A percentile compares a stretch with the other conserved stretches of the same genome.
These are phyloP conservation scores for Lobosporangium transversale DNA, from an alignment of 192 early-diverging fungal species.

Conservation along the genomic window DNA sequence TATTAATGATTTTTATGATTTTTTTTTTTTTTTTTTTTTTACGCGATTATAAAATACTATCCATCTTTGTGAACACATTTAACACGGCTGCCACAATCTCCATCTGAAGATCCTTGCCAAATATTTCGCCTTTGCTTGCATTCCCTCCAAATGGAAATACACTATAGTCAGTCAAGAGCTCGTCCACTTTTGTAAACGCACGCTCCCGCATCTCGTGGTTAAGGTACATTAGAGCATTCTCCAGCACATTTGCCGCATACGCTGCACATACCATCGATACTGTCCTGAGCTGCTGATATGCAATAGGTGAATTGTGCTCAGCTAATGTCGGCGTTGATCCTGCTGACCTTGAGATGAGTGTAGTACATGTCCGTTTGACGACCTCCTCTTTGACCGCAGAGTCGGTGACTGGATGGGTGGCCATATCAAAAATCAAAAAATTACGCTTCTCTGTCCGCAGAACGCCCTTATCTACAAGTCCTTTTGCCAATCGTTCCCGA, in stretches of 20 bases:
- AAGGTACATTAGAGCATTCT: constrained; percentile 90
- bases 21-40: constrained; percentile 4
- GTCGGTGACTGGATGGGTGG: constrained; percentile 95
- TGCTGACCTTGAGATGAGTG: constrained; percentile 77
- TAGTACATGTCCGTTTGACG: constrained; percentile 82
- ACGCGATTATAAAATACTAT: constrained; percentile 70
- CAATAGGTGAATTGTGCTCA: constrained; percentile 63
- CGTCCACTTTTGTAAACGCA: constrained; percentile 89
- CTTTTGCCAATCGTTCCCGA: constrained; percentile 94
- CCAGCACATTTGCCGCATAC: constrained; percentile 95
- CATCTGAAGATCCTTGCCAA: constrained; percentile 69
- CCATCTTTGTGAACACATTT: constrained; percentile 91
- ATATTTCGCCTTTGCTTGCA: constrained; percentile 62
- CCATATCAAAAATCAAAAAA: constrained; percentile 97
- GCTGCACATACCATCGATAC: constrained; percentile 94
- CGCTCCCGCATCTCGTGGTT: constrained; percentile 88
- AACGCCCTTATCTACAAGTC: constrained; percentile 97
- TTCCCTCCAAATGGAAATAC: constrained; percentile 71
- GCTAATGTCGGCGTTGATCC: constrained; percentile 60
- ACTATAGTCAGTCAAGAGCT: constrained; percentile 88
- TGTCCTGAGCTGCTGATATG: constrained; percentile 73
- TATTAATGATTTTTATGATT: too few relatives aligned
- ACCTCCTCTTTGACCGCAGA: constrained; percentile 88
- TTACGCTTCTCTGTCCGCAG: constrained; percentile 95
- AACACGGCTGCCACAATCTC: constrained; percentile 83